Base-by-base conservation (phyloP, 192 early-diverging fungal species). In the Entomortierella beljakovae region DNA sequence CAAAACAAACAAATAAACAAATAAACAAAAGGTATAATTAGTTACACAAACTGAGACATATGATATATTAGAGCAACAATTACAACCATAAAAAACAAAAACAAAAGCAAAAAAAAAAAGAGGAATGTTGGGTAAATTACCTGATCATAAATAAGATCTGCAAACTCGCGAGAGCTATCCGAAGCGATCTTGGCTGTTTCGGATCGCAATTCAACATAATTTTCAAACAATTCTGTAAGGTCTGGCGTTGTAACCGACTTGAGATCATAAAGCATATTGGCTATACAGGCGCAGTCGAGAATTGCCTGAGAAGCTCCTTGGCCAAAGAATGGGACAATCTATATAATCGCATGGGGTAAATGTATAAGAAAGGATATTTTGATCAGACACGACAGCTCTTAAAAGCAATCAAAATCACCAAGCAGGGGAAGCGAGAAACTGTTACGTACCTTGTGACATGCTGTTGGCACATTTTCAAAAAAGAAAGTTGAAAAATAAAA, bases 281-380 rank as follows among this genome's bases (percentile, higher is more conserved):
- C 42, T 7, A 79, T 61, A 15, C 75, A 79, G 1, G 75, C 67
- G 29, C 61, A 62, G 50, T 79, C 75, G 0, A 79, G 56, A 31
- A 79, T 79, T 0, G 75, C 67, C 26, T 76, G 72, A 26, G 72
- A 76, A 23, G 72, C 72, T 22, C 72, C 72, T 59, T 79, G 75
- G 33, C 75, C 75, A 34, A 79, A 79, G 60, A 79, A 79, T 18
- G 66, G 75, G 8, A 79, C 75, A 34, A 79, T 79, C 75, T 79
- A 46, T 46, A 20, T 3, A 46, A 10, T 10, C 35, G 10, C 43
- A 33, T 18, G 4, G 31, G 61, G 28, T 26, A 18, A n/a, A 31
- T 28, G 31, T 0, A 72, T 34, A 25, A 20, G 23, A 31, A 57
- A 40, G 35, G 16, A 15, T 32, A 22, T 13, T 25, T 5, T 46